Conservation (phyloP, 805 yeast genomes). For the Candida cerambycidarum region DNA sequence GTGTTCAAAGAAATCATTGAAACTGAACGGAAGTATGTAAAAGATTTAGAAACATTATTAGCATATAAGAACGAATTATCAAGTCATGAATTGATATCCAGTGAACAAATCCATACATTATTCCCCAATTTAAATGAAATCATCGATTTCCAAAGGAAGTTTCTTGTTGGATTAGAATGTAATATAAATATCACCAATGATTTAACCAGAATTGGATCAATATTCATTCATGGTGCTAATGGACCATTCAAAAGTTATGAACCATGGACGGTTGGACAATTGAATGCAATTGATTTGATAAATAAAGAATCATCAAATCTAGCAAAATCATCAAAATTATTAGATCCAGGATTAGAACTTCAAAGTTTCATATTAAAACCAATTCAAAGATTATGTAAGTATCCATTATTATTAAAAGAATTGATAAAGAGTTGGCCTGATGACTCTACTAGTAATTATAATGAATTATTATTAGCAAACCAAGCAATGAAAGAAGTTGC, state of each 20-base stretch:
- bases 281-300: slow-evolving; percentile 81
- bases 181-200: slow-evolving; percentile 72
- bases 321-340: slow-evolving; percentile 52
- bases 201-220: slow-evolving; percentile 83
- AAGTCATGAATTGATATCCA: slow-evolving; percentile 63
- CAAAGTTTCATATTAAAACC: slow-evolving; percentile 91
- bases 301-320: slow-evolving; percentile 60
- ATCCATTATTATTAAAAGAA: slow-evolving; percentile 80
- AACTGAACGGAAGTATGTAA: slow-evolving; percentile 91
- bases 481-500: slow-evolving; percentile 83
- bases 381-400: slow-evolving; percentile 92
- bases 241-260: slow-evolving; percentile 86
- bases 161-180: slow-evolving; percentile 85
- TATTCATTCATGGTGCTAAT: slow-evolving; percentile 77
- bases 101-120: slow-evolving; percentile 75
- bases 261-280: slow-evolving; percentile 91
- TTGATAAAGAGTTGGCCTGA: slow-evolving; percentile 58
- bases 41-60: slow-evolving; percentile 76
- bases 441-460: slow-evolving; percentile 30
- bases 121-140: slow-evolving; percentile 84
- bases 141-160: slow-evolving; percentile 88
- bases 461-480: slow-evolving; percentile 70
- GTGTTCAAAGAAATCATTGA: slow-evolving; percentile 82
- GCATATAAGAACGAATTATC: slow-evolving; percentile 68
- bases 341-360: slow-evolving; percentile 84